Conservation (phyloP, 2,329 filamentous ascomycete species). For the Paecilomyces sp. region DNA sequence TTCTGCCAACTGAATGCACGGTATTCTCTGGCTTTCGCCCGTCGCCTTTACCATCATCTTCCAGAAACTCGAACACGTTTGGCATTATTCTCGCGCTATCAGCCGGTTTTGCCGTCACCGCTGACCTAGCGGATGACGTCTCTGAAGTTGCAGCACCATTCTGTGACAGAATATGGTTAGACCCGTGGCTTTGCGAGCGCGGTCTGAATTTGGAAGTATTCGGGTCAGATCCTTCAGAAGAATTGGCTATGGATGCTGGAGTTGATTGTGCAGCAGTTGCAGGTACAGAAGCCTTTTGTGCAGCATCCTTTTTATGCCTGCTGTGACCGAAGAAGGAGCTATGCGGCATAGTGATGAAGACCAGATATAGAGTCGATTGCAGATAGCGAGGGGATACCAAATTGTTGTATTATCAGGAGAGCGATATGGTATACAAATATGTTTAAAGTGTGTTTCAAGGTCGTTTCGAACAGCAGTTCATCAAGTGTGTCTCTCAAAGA, state of each 20-base stretch:
- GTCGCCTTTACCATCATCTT: slow-evolving; percentile 12
- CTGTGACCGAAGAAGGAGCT: neutral
- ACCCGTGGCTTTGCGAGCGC: slow-evolving; percentile 6
- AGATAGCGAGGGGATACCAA: neutral
- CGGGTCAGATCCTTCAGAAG: slow-evolving; percentile 1
- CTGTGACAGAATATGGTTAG: neutral
- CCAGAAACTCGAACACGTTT: slow-evolving; percentile 35
- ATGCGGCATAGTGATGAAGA: neutral
- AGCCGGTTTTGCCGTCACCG: slow-evolving; percentile 1
- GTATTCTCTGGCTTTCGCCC: neutral
- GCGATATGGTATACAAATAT: neutral
- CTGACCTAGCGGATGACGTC: slow-evolving; percentile 3
- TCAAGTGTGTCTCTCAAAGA: neutral
- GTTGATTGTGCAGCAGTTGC: slow-evolving; percentile 1
- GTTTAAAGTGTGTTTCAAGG: neutral
- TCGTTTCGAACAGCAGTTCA: neutral
- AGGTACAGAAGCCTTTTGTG: neutral
- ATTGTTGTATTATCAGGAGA: neutral
- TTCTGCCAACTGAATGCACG: neutral
- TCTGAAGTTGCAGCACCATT: neutral
- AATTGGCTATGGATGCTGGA: neutral
- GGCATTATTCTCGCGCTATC: slow-evolving; percentile 10
- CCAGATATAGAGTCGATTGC: neutral
- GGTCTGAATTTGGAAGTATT: neutral
- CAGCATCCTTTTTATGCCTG: neutral